These are phyloP conservation scores for Seiridium unicorne DNA, from an alignment of 2,329 filamentous ascomycete genomes.

Conservation along the genomic window DNA sequence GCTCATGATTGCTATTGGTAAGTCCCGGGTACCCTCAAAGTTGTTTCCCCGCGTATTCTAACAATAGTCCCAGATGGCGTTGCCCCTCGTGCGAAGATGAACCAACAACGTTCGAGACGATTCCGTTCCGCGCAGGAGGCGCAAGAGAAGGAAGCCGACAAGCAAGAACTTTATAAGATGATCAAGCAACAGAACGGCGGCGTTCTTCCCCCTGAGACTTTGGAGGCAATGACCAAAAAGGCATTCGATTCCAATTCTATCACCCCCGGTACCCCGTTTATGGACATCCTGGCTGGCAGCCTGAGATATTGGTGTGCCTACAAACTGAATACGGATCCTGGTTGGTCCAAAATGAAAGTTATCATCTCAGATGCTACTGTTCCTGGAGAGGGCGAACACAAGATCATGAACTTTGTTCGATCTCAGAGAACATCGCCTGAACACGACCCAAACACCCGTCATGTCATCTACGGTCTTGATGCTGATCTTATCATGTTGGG, in stretches of 20 bases:
- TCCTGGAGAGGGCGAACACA: slow-evolving; percentile 96
- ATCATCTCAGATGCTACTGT: slow-evolving; percentile 99
- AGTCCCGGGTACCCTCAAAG: slow-evolving; percentile 25
- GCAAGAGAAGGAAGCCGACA: slow-evolving; percentile 89
- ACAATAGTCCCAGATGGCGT: slow-evolving; percentile 70
- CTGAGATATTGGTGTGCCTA: slow-evolving; percentile 96
- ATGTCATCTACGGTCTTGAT: slow-evolving; percentile 97
- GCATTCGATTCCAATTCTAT: slow-evolving; percentile 88
- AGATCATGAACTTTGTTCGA: slow-evolving; percentile 98
- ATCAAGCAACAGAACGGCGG: slow-evolving; percentile 76
- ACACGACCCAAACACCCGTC: slow-evolving; percentile 93
- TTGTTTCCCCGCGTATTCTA: slow-evolving; percentile 15
- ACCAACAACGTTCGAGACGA: slow-evolving; percentile 93
- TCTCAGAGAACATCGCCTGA: slow-evolving; percentile 88
- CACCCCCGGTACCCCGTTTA: slow-evolving; percentile 96
- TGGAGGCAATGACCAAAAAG: slow-evolving; percentile 71
- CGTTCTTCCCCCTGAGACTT: slow-evolving; percentile 57
- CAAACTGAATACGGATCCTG: slow-evolving; percentile 94
- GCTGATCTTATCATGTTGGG: slow-evolving; percentile 99
- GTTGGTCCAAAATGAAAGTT: slow-evolving; percentile 93
- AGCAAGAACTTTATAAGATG: slow-evolving; percentile 81
- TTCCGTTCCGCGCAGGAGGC: slow-evolving; percentile 95
- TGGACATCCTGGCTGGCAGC: slow-evolving; percentile 89
- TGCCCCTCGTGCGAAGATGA: slow-evolving; percentile 98
- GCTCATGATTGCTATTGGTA: slow-evolving; percentile 95